phyloP scores from a whole-genome alignment of 1,284 basidiomycete genomes.

The Megacollybia platyphylla region DNA sequence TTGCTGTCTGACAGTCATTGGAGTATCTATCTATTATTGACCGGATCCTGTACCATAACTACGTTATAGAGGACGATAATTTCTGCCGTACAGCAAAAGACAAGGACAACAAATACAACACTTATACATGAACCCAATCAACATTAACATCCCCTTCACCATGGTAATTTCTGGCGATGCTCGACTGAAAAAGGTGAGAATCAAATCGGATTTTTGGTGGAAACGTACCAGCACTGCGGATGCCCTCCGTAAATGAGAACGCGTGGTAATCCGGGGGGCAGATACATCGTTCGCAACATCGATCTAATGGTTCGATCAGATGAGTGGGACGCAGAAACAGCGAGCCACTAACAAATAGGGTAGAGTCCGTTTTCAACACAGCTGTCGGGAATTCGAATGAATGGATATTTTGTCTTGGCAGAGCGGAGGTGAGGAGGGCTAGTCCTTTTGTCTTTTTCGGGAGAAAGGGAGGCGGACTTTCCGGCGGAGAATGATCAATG shows the following conservation, averaged over 20 bases:
- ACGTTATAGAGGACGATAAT: constrained; percentile 3
- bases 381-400: not conserved
- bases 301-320: too few species aligned
- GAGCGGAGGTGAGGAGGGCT: not conserved
- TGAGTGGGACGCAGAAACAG: not conserved
- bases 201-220: too few species aligned
- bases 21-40: not conserved
- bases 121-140: too few species aligned
- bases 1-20: constrained; percentile 6
- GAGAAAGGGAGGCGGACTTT: not conserved
- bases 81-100: not conserved
- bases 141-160: too few species aligned
- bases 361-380: not conserved
- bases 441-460: not conserved
- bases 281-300: too few species aligned
- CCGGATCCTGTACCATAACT: constrained; percentile 5
- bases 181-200: too few species aligned
- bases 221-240: too few species aligned
- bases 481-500: not conserved
- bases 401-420: too few species aligned
- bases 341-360: not conserved
- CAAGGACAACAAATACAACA: too few species aligned
- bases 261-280: too few species aligned
- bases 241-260: too few species aligned
- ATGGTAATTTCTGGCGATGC: too few species aligned